phyloP scores from a whole-genome alignment of 768 basidiomycete species.

The Amanita inopinata region DNA sequence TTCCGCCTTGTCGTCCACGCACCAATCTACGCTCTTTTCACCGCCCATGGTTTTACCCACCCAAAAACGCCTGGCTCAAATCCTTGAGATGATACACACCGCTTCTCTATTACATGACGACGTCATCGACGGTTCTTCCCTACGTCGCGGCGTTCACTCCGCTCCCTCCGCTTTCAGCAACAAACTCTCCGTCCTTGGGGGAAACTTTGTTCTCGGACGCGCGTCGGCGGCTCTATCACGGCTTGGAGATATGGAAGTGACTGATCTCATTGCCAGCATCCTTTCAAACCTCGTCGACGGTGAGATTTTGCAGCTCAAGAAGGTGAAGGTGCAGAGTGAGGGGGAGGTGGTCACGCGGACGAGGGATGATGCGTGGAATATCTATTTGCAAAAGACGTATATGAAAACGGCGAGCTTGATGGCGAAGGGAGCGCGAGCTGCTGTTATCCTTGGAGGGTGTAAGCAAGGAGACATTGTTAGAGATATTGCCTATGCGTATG shows the following conservation, averaged over 20 bases:
- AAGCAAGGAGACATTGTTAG: conserved; percentile 80
- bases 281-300: conserved; percentile 89
- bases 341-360: conserved; percentile 13
- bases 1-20: conserved; percentile 3
- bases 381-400: conserved; percentile 90
- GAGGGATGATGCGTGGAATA: conserved; percentile 48
- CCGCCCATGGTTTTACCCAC: conserved; percentile 56
- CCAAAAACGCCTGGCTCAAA: conserved; percentile 84
- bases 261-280: conserved; percentile 80
- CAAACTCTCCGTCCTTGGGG: conserved; percentile 80
- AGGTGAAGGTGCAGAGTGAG: conserved; percentile 32
- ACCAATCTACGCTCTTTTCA: conserved; percentile 14
- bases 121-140: conserved; percentile 77
- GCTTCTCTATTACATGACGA: conserved; percentile 95
- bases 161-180: conserved; percentile 81
- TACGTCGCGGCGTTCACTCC: conserved; percentile 68
- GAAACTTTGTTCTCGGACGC: conserved; percentile 86
- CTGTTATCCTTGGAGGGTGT: conserved; percentile 83
- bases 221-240: conserved; percentile 74
- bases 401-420: conserved; percentile 90
- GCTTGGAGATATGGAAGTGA: conserved; percentile 75
- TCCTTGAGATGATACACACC: conserved; percentile 95
- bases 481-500: conserved; percentile 95
- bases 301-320: conserved; percentile 79
- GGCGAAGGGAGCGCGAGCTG: conserved; percentile 83